phyloP scores from a whole-genome alignment of 164 flowering plant genomes.

The Amborella trichopoda region DNA sequence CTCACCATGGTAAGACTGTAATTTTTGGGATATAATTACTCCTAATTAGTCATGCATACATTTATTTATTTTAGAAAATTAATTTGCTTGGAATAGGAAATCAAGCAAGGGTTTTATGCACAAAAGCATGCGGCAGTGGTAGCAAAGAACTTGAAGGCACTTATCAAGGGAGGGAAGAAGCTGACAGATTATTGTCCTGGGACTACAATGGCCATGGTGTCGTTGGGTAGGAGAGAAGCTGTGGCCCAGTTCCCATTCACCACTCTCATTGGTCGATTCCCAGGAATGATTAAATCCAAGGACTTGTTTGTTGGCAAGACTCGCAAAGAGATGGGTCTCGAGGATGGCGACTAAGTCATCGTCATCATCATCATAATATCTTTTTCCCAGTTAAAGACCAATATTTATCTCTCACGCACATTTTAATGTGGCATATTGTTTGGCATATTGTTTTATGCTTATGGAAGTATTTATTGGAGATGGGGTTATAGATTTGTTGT shows the following conservation, averaged over 20 bases:
- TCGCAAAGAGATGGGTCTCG: conserved; percentile 48
- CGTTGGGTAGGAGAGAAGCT: conserved; percentile 66
- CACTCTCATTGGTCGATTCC: conserved; percentile 48
- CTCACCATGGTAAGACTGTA: no score
- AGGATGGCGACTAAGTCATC: no score
- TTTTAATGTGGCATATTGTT: no score
- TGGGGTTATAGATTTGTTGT: no score
- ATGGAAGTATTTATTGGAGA: no score
- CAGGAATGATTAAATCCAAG: conserved; percentile 61
- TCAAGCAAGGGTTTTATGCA: conserved; percentile 67
- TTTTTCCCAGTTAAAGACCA: no score
- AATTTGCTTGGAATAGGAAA: conserved; percentile 28
- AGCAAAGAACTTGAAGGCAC: conserved; percentile 50
- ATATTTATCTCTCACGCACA: no score
- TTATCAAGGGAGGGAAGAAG: conserved; percentile 43
- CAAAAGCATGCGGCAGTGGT: conserved; percentile 44
- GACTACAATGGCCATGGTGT: conserved; percentile 34
- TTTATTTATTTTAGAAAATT: no score
- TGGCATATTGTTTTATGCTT: no score
- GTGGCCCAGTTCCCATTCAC: conserved; percentile 51
- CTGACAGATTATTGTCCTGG: conserved; percentile 38
- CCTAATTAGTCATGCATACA: no score
- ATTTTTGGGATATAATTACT: no score
- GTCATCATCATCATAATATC: no score
- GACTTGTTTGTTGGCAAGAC: conserved; percentile 68